Percentiles rank a stretch among this genome's conserved stretches.
Conservation (phyloP, 805 yeast species). For the Spathaspora gorwiae region DNA sequence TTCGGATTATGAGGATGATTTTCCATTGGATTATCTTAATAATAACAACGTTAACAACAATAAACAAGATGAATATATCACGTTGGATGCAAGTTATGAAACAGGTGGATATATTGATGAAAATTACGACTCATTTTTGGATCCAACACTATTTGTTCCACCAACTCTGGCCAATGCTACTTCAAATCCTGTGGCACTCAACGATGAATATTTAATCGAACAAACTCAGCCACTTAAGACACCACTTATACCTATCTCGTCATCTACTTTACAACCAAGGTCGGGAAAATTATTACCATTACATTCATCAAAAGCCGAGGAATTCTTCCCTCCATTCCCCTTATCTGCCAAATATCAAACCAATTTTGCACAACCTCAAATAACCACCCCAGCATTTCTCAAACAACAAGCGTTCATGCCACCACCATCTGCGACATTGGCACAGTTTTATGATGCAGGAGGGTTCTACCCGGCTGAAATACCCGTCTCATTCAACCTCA, state of each 20-base stretch:
- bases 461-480: neutral
- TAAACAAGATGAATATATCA: constrained; percentile 16
- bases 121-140: constrained; percentile 15
- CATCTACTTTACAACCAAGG: constrained; percentile 8
- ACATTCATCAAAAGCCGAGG: constrained; percentile 13
- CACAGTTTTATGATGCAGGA: neutral
- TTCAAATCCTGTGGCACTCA: constrained; percentile 34
- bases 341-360: constrained; percentile 22
- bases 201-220: constrained; percentile 48
- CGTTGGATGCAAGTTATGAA: constrained; percentile 15
- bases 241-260: constrained; percentile 16
- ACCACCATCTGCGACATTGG: neutral
- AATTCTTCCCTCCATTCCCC: constrained; percentile 17
- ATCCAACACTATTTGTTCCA: constrained; percentile 15
- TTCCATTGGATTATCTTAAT: constrained; percentile 67
- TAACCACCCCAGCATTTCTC: constrained; percentile 1
- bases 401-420: constrained; percentile 1
- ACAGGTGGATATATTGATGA: constrained; percentile 9
- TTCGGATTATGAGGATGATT: constrained; percentile 55
- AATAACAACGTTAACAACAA: constrained; percentile 13
- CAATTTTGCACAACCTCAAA: neutral
- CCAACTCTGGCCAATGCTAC: constrained; percentile 10
- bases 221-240: constrained; percentile 46
- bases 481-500: constrained; percentile 1
- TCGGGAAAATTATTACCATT: constrained; percentile 5